These are phyloP conservation scores for Borealophlyctis nickersoniae DNA, from an alignment of 192 early-diverging fungal genomes.

Conservation along the genomic window DNA sequence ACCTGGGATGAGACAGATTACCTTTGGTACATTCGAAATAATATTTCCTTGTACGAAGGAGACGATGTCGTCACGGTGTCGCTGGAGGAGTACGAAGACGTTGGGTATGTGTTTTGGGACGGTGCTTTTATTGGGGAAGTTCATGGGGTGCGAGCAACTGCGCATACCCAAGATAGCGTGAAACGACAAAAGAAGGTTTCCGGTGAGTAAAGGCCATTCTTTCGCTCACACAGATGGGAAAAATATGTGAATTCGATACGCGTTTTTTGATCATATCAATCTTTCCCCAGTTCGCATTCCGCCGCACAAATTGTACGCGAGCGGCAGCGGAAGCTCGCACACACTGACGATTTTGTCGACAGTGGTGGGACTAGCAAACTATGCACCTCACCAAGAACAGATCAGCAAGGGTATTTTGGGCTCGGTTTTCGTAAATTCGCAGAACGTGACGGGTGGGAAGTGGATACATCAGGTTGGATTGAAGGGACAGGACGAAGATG, in stretches of 20 bases:
- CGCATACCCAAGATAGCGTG: too few relatives aligned
- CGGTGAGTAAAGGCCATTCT: too few relatives aligned
- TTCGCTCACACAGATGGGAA: too few relatives aligned
- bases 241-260: too few relatives aligned
- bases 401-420: conserved; percentile 29
- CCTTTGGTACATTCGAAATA: conserved; percentile 35
- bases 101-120: conserved; percentile 24
- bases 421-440: conserved; percentile 15
- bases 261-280: too few relatives aligned
- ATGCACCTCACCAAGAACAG: conserved; percentile 18
- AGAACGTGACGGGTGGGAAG: conserved; percentile 22
- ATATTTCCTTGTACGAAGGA: not conserved
- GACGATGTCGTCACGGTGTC: not conserved
- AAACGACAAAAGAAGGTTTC: too few relatives aligned
- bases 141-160: too few relatives aligned
- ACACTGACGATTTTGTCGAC: conserved; percentile 18
- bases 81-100: conserved; percentile 6
- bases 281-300: too few relatives aligned
- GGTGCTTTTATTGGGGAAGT: conserved; percentile 15
- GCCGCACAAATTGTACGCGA: too few relatives aligned
- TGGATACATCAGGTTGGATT: conserved; percentile 34
- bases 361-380: conserved; percentile 25
- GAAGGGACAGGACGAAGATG: conserved; percentile 19
- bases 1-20: conserved; percentile 37
- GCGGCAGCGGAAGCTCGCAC: too few relatives aligned